These are phyloP conservation scores for Ascochyta viciae-villosae DNA, from an alignment of 2,329 filamentous ascomycete species.

Conservation along the genomic window DNA sequence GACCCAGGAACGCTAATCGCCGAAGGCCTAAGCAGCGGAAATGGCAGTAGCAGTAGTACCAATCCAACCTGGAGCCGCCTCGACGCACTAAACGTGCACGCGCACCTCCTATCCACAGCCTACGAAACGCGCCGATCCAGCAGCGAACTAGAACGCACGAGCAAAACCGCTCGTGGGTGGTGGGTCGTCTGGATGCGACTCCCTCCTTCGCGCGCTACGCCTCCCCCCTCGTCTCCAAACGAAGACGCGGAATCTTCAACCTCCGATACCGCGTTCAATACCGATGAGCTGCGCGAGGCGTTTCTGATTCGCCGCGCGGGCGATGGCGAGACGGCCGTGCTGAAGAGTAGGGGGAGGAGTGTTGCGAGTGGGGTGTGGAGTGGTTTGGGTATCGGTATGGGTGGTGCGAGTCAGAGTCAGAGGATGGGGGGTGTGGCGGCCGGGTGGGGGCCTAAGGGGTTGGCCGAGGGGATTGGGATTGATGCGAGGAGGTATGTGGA, in stretches of 20 bases:
- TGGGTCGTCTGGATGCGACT: slow-evolving; percentile 72
- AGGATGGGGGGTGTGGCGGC: slow-evolving; percentile 49
- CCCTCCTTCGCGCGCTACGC: slow-evolving; percentile 27
- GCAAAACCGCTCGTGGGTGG: slow-evolving; percentile 70
- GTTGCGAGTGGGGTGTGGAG: slow-evolving; percentile 46
- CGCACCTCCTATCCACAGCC: slow-evolving; percentile 64
- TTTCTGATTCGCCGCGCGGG: slow-evolving; percentile 52
- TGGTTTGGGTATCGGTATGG: slow-evolving; percentile 27
- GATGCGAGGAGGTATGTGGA: slow-evolving; percentile 80
- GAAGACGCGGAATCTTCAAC: too few species aligned
- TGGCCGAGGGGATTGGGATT: slow-evolving; percentile 77
- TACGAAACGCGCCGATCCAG: slow-evolving; percentile 54
- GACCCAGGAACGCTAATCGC: slow-evolving; percentile 56
- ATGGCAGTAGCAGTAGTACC: slow-evolving; percentile 2
- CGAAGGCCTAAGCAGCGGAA: slow-evolving; percentile 43
- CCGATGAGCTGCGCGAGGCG: slow-evolving; percentile 49
- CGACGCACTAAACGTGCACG: slow-evolving; percentile 68
- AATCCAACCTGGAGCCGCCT: slow-evolving; percentile 59
- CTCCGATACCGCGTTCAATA: slow-evolving; percentile 25
- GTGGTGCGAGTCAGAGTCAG: slow-evolving; percentile 24
- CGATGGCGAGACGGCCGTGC: slow-evolving; percentile 33
- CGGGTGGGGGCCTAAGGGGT: slow-evolving; percentile 64
- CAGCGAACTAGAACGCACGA: slow-evolving; percentile 64
- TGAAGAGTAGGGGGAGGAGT: slow-evolving; percentile 30
- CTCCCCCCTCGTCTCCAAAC: slow-evolving; percentile 27